Percentiles rank a stretch among this genome's conserved stretches.
phyloP scores from a whole-genome alignment of 2,329 filamentous ascomycete genomes.

The Trichophyton mentagrophytes region DNA sequence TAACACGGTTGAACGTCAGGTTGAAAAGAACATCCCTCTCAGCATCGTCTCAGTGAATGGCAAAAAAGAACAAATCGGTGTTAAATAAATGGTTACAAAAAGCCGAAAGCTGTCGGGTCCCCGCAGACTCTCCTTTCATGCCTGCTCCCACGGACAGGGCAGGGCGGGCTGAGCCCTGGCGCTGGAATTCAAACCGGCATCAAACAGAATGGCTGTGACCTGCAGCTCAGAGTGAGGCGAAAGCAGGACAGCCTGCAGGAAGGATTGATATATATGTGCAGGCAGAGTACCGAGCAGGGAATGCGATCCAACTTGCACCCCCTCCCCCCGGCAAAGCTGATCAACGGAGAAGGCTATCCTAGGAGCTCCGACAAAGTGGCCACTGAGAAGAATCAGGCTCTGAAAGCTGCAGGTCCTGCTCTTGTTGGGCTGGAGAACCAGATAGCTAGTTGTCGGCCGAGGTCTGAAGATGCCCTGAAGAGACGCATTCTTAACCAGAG shows the following conservation, averaged over 20 bases:
- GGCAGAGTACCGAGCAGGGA: neutral
- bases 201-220: neutral
- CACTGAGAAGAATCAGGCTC: neutral
- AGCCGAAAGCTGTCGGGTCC: neutral
- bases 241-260: neutral
- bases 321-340: neutral
- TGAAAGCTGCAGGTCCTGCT: neutral
- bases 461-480: neutral
- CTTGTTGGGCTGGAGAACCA: neutral
- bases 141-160: neutral
- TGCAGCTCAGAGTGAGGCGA: slow-evolving; percentile 1
- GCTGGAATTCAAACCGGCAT: neutral
- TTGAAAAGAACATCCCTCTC: too few species aligned
- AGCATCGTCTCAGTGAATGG: too few species aligned
- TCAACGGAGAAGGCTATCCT: neutral
- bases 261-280: neutral
- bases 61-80: neutral
- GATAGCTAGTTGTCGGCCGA: neutral
- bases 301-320: neutral
- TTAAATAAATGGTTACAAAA: neutral
- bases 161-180: neutral
- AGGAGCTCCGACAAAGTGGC: neutral
- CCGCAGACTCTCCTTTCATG: neutral
- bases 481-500: neutral
- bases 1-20: too few species aligned